These are phyloP conservation scores for Cicer judaicum DNA, from an alignment of 306 rosid species.

Conservation along the genomic window DNA sequence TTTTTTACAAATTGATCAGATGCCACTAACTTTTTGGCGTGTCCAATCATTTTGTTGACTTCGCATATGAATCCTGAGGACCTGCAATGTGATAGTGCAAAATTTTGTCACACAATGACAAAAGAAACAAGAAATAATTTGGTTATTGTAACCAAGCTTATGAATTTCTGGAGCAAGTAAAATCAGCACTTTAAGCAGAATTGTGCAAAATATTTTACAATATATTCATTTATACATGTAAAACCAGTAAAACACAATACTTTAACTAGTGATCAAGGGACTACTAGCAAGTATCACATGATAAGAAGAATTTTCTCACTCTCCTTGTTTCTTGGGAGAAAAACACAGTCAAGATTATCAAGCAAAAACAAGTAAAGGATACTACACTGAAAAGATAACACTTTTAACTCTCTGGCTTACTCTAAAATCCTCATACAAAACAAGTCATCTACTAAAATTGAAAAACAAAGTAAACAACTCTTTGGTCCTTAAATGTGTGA, in stretches of 20 bases:
- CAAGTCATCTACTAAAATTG: conserved; percentile 4
- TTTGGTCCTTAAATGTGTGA: no score
- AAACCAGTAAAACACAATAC: background rate
- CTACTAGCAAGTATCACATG: background rate
- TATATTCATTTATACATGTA: conserved; percentile 1
- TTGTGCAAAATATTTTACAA: background rate
- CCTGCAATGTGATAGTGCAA: conserved; percentile 52
- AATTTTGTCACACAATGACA: conserved; percentile 14
- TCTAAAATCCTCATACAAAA: background rate
- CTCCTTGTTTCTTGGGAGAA: background rate
- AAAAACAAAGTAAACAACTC: background rate
- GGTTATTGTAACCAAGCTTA: background rate
- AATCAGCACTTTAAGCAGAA: background rate
- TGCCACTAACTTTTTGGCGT: conserved; percentile 66
- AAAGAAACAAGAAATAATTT: conserved; percentile 20
- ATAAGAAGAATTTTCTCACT: background rate
- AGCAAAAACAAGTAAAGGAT: background rate
- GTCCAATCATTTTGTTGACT: conserved; percentile 62
- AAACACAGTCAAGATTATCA: background rate
- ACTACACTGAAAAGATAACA: background rate
- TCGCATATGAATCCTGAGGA: conserved; percentile 64
- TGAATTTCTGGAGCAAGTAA: background rate
- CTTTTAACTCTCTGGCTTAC: background rate
- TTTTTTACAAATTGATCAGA: background rate
- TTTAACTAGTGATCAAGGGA: conserved; percentile 13